Base-by-base conservation (phyloP, 768 basidiomycete genomes). In the Phlebiopsis flavidoalba region DNA sequence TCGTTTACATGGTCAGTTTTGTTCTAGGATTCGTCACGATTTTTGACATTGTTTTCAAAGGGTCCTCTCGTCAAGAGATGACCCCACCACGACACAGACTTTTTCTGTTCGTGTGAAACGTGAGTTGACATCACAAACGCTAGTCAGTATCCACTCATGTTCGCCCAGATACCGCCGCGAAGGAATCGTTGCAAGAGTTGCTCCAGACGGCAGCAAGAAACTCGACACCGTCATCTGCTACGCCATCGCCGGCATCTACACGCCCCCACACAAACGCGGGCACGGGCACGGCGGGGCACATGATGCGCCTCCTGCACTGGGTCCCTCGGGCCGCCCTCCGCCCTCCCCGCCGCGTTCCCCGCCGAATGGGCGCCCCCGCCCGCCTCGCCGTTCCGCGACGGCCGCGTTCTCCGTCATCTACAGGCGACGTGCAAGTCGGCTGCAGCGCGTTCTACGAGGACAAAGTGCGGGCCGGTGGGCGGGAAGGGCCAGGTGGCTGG, bases 301-400 rank as follows among this genome's bases (percentile, higher is more conserved):
- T 87, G 85, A 85, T 87, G 85, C 75, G 79, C 15, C 76, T 88
- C 22, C 59, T 88, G 35, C 86, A 88, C 65, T 82, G 79, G 78
- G 76, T 83, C 15, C n/a, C 70, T 81, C 46, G 80, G 79, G 5
- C 72, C 75, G 11, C 60, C 60, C 33, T 64, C 58, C 0, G 37
- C 59, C 65, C 62, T 67, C 19, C 74, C 66, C 10, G 3, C 11
- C 12, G 1, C 48, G 1, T 77, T 75, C 74, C 81, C 82, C 5
- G 52, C 60, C 0, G 68, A 64, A 35, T 80, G 77, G 77, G 83
- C 82, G 15, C 52, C 69, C 3, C 77, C 80, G 40, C 83, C 83
- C 5, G 65, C 66, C 40, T 72, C 77, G 5, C 43, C 65, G 1
- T 55, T 63, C 15, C n/a, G 56, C 12, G 73, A 78, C 48, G 84